Conservation (phyloP, 2,329 filamentous ascomycete species). For the Ascochyta viciae-villosae region DNA sequence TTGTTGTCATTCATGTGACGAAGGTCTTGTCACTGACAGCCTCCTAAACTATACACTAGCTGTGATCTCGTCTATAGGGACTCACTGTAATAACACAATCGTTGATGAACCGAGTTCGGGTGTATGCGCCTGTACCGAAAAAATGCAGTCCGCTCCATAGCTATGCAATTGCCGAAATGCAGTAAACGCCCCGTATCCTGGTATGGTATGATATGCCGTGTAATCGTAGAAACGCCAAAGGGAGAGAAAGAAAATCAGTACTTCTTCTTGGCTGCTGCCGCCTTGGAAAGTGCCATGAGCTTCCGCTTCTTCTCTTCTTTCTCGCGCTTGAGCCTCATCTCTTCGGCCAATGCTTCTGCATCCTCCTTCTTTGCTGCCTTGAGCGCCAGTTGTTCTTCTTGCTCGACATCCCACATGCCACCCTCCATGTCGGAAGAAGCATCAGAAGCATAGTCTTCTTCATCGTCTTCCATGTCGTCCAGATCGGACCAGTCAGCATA, state of each 20-base stretch:
- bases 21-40: slow-evolving; percentile 4
- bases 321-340: slow-evolving; percentile 45
- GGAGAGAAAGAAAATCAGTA: slow-evolving; percentile 28
- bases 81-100: slow-evolving; percentile 28
- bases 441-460: slow-evolving; percentile 70
- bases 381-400: slow-evolving; percentile 71
- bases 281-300: slow-evolving; percentile 37
- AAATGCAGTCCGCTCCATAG: slow-evolving; percentile 36
- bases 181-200: slow-evolving; percentile 31
- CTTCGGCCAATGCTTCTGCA: slow-evolving; percentile 67
- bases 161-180: slow-evolving; percentile 41
- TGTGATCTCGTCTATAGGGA: slow-evolving; percentile 20
- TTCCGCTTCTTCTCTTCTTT: slow-evolving; percentile 49
- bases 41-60: slow-evolving; percentile 29
- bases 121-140: slow-evolving; percentile 28
- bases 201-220: slow-evolving; percentile 35
- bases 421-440: slow-evolving; percentile 81
- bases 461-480: slow-evolving; percentile 57
- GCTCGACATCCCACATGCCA: slow-evolving; percentile 74
- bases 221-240: slow-evolving; percentile 38
- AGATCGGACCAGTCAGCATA: slow-evolving; percentile 51
- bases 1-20: slow-evolving; percentile 6
- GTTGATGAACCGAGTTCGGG: slow-evolving; percentile 21
- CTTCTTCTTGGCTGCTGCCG: slow-evolving; percentile 40
- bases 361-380: slow-evolving; percentile 72